These are phyloP conservation scores for Calonectria leucothoes DNA, from an alignment of 2,329 filamentous ascomycete species.

Conservation along the genomic window DNA sequence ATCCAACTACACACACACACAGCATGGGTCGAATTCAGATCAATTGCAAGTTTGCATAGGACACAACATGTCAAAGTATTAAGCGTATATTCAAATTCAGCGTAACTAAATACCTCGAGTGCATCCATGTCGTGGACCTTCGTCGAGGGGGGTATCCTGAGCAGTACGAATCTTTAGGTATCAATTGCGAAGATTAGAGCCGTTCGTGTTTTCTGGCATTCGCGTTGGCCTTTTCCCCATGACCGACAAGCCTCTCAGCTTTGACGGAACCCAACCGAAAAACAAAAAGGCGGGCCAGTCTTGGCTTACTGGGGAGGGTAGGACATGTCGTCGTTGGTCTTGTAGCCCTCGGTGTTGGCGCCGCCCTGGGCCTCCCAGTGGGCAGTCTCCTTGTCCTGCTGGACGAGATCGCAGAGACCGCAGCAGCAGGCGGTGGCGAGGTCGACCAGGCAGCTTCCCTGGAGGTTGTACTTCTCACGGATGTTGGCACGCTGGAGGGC, in stretches of 20 bases:
- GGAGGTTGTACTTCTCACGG: constrained; percentile 57
- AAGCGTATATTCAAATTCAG: constrained; percentile 14
- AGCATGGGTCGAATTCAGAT: too few species aligned
- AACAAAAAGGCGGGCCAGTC: too few species aligned
- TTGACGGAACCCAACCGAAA: background rate
- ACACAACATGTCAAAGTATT: background rate
- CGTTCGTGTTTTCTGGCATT: constrained; percentile 2
- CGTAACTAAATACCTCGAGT: constrained; percentile 19
- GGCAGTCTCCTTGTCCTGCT: constrained; percentile 60
- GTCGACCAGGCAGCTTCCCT: constrained; percentile 57
- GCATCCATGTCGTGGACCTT: background rate
- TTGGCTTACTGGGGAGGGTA: constrained; percentile 24
- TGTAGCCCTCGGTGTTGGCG: constrained; percentile 32
- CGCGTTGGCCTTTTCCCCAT: background rate
- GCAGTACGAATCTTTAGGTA: constrained; percentile 15
- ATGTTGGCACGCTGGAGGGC: constrained; percentile 59
- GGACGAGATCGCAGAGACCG: constrained; percentile 56
- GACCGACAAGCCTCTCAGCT: background rate
- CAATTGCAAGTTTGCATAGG: background rate
- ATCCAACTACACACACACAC: too few species aligned
- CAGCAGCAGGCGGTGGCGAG: constrained; percentile 58
- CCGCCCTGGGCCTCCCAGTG: constrained; percentile 45
- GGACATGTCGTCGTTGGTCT: constrained; percentile 35
- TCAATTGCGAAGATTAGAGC: constrained; percentile 12
- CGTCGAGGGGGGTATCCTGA: constrained; percentile 33